Base-by-base conservation (phyloP, 306 rosid genomes). In the Trifolium pratense region DNA sequence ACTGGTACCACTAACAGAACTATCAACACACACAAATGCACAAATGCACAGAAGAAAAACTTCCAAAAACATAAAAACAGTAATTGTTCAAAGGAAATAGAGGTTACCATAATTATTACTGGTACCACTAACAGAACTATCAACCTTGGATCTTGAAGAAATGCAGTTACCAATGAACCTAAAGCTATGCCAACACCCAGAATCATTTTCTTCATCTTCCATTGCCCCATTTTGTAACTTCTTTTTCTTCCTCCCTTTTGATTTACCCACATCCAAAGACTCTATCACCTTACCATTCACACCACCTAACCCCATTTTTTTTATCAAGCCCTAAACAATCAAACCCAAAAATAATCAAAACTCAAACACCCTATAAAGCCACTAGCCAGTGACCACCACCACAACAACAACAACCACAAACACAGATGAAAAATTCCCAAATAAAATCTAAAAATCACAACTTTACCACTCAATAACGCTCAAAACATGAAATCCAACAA, bases 101-200 rank as follows among this genome's bases (percentile, higher is more conserved):
- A 73, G 65, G 66, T 81, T 89, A 93, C 98, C 97, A 84, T 82
- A 86, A 86, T 86, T 87, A 86, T 89, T 68, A 79, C 93, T 86
- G 80, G 88, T 83, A 60, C 96, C 98, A 81, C 94, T 91, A 15
- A 83, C 81, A 55, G 98, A 91, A 80, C 79, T 89, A 84, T 93
- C 97, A 79, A 93, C 97, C 86, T 93, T 93, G 91, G 98, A 91
- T 93, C 98, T 91, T 79, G 98, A 88, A 81, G 94, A 93, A 84
- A 93, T 91, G 96, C 98, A 93, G 92, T 93, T 84, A 7, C 94
- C 89, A 79, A 93, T 74, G 59, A 89, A 81, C 83, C 92, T 91
- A 49, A 91, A 68, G 77, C 89, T 86, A 78, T 85, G 60, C 98
- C 96, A 93, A 79, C 98, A 93, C 46, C 98, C 92, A 85, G 85